Evolutionary conservation across 305 asterid genomes (phyloP), one percentile per base, ranked within the genome.

Genomic region (Rubia occidens): DNA sequence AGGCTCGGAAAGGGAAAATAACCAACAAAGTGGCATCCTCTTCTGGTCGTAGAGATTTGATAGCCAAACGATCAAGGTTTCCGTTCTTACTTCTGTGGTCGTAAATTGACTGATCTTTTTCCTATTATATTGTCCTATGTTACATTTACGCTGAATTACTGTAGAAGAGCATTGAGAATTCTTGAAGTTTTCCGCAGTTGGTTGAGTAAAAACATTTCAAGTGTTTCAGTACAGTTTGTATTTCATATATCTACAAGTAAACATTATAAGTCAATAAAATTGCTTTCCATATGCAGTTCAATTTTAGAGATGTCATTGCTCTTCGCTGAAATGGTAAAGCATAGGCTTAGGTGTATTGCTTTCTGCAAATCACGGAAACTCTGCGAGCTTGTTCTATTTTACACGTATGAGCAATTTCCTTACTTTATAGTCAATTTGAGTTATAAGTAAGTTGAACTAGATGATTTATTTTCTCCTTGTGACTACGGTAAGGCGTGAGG

Each of bases 281-380:
- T 40, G 39, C 64, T 60, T 77, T 63, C 63, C 61, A 75, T 63
- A 78, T 82, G 95, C 95, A 94, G 99, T 82, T 95, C 99, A 44
- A 89, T 90, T 70, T 42, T 94, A 79, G 99, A 94, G 87, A 88
- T 84, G 66, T 88, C 99, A 17, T 75, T 80, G 81, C 86, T 90
- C 78, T 87, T 94, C 70, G 97, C 93, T 24, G 99, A 94, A 86
- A 87, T 89, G 88, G 89, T 94, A 76, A 96, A 90, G 91, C 95
- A 89, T 75, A 95, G 99, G 63, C 84, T 89, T 78, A 95, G 99
- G 60, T 88, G 96, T 78, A 90, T 94, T 82, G 88, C 97, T 63
- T 94, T 94, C 74, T 94, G 99, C 85, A 90, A 84, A 90, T 83
- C 97, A 40, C 92, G 99, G 81, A 90, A 89, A 82, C 97, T 94